phyloP scores from a whole-genome alignment of 495 filamentous ascomycete genomes.

The Penicillium antarcticum region DNA sequence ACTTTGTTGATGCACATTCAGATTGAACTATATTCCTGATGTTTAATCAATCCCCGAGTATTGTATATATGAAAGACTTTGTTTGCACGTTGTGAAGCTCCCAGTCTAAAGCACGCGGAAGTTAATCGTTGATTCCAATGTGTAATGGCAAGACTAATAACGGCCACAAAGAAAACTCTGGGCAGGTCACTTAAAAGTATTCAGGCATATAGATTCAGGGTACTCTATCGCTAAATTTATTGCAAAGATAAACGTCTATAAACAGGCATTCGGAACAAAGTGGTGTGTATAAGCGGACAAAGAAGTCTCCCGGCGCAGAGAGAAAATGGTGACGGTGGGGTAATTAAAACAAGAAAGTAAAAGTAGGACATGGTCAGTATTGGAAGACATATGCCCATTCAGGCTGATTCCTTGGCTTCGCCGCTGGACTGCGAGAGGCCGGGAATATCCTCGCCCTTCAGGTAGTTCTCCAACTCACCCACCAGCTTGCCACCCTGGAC shows the following conservation, averaged over 20 bases:
- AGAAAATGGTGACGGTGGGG: background rate
- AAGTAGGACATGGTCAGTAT: background rate
- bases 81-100: too few species aligned
- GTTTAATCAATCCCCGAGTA: too few species aligned
- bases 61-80: too few species aligned
- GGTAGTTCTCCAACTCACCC: constrained; percentile 79
- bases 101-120: too few species aligned
- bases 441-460: constrained; percentile 58
- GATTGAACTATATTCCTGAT: too few species aligned
- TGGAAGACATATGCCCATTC: background rate
- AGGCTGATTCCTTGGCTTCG: background rate
- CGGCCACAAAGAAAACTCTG: too few species aligned
- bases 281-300: background rate
- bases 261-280: background rate
- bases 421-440: constrained; percentile 28
- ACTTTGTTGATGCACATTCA: background rate
- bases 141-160: too few species aligned
- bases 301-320: background rate
- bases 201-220: background rate
- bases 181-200: background rate
- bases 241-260: constrained; percentile 4
- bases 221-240: constrained; percentile 5
- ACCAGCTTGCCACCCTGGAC: constrained; percentile 70
- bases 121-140: too few species aligned
- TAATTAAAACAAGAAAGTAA: background rate